Evolutionary conservation across 2,329 filamentous ascomycete species (phyloP).

Genomic region (Pseudogymnoascus sp.): DNA sequence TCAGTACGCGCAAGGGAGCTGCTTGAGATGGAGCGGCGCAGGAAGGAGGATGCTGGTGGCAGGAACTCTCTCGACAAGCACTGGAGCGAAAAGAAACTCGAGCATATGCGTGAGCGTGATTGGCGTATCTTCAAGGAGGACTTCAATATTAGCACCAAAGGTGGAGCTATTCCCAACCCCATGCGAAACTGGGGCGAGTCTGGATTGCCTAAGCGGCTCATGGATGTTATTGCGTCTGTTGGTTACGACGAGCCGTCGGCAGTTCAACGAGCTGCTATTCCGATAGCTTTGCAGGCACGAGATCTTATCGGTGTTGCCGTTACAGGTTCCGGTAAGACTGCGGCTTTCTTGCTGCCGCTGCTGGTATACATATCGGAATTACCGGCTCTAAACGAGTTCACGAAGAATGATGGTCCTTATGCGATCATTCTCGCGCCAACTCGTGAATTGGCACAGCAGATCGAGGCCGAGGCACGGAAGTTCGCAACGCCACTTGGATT

Average conservation of each 20-base stretch:
- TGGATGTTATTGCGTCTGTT: conserved; percentile 74
- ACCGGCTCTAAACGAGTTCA: conserved; percentile 72
- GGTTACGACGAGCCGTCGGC: conserved; percentile 89
- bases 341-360: conserved; percentile 83
- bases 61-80: conserved; percentile 79
- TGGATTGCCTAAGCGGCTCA: conserved; percentile 62
- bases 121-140: conserved; percentile 99
- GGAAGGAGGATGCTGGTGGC: conserved; percentile 61
- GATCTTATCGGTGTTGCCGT: conserved; percentile 98
- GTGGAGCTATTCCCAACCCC: conserved; percentile 83
- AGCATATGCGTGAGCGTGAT: conserved; percentile 93
- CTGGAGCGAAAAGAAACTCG: conserved; percentile 88
- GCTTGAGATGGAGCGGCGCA: conserved; percentile 74
- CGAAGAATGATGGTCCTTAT: conserved; percentile 92
- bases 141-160: conserved; percentile 93
- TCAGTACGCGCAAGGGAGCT: conserved; percentile 68
- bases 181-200: conserved; percentile 95
- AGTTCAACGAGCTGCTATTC: conserved; percentile 90
- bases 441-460: conserved; percentile 94
- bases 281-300: conserved; percentile 82
- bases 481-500: conserved; percentile 88
- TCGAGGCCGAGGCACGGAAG: conserved; percentile 86
- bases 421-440: conserved; percentile 95
- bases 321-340: conserved; percentile 97
- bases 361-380: conserved; percentile 91